These are phyloP conservation scores for Globisporangium spinosum DNA, from an alignment of 352 stramenopile species.

Conservation along the genomic window DNA sequence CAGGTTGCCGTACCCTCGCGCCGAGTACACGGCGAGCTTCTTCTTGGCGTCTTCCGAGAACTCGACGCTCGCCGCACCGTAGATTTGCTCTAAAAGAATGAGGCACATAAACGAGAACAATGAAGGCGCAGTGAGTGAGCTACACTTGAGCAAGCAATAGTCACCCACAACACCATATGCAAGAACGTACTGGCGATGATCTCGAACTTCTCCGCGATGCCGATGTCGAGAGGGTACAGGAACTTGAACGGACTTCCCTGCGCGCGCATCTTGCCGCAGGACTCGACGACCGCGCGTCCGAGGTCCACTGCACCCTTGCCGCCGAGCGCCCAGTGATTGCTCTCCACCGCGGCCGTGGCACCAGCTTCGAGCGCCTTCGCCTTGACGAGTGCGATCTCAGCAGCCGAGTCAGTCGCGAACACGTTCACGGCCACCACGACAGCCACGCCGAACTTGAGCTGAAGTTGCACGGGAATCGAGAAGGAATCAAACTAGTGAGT, in stretches of 20 bases:
- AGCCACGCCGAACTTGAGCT: conserved; percentile 91
- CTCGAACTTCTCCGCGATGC: conserved; percentile 95
- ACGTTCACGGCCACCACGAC: conserved; percentile 95
- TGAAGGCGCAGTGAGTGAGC: conserved; percentile 45
- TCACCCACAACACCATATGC: conserved; percentile 59
- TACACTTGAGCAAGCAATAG: conserved; percentile 30
- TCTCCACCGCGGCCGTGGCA: conserved; percentile 94
- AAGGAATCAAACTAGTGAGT: neutral
- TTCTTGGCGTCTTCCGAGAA: conserved; percentile 93
- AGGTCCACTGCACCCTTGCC: conserved; percentile 91
- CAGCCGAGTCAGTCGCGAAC: conserved; percentile 59
- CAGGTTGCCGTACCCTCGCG: conserved; percentile 59
- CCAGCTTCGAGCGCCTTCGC: conserved; percentile 88
- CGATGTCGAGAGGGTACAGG: conserved; percentile 92
- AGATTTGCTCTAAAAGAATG: conserved; percentile 89
- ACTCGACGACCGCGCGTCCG: conserved; percentile 89
- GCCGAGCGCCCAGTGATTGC: conserved; percentile 79
- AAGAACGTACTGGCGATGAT: conserved; percentile 92
- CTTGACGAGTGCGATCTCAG: conserved; percentile 94
- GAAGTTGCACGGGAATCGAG: neutral
- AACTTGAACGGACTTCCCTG: conserved; percentile 90
- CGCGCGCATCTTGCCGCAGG: conserved; percentile 80
- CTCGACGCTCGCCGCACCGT: conserved; percentile 93
- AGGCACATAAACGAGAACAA: conserved; percentile 9
- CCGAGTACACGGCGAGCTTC: conserved; percentile 92